phyloP scores from a whole-genome alignment of 2,329 filamentous ascomycete genomes.

The Fonsecaea monophora region DNA sequence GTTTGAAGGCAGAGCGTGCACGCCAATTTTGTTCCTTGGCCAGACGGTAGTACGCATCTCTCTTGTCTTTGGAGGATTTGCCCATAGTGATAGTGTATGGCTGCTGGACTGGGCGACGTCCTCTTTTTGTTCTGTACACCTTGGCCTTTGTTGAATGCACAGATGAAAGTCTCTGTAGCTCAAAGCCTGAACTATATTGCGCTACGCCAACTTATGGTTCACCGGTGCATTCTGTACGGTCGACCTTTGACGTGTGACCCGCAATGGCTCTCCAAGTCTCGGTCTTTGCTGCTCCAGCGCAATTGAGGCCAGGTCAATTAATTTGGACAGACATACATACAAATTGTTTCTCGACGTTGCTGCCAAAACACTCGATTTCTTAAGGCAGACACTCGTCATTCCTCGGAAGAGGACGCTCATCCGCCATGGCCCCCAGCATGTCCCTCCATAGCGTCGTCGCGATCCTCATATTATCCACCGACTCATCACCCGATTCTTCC shows the following conservation, averaged over 20 bases:
- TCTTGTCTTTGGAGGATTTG: conserved; percentile 98
- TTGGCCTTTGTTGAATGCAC: neutral
- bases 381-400: neutral
- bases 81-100: conserved; percentile 66
- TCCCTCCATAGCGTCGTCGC: conserved; percentile 79
- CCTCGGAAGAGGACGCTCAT: neutral
- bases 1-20: conserved; percentile 93
- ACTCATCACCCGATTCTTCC: conserved; percentile 71
- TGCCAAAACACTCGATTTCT: neutral
- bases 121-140: neutral
- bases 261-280: neutral
- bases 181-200: neutral
- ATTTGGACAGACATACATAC: neutral
- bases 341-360: neutral
- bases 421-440: conserved; percentile 74
- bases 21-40: conserved; percentile 99
- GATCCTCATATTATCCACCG: conserved; percentile 77
- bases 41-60: conserved; percentile 95
- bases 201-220: neutral
- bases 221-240: conserved; percentile 2
- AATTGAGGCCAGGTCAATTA: conserved; percentile 21
- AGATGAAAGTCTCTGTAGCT: neutral
- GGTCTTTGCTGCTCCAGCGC: neutral
- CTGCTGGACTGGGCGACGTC: neutral
- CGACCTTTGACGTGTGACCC: neutral